Conservation (phyloP, 306 rosid genomes). For the Calophaca sinica region DNA sequence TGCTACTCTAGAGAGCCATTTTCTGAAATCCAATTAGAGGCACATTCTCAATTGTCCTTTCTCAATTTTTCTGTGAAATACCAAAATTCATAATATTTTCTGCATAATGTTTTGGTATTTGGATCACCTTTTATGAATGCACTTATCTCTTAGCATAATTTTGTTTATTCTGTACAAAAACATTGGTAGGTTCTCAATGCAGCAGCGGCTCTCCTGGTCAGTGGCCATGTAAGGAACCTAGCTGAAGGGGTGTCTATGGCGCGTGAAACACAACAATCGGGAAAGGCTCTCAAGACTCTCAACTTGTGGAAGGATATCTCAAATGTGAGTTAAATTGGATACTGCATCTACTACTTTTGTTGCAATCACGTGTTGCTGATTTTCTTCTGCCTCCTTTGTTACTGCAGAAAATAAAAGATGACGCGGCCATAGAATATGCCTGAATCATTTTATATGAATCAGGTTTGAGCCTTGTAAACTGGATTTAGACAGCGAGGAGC, state of each 20-base stretch:
- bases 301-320: constrained; percentile 67
- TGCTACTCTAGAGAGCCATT: constrained; percentile 25
- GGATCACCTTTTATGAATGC: constrained; percentile 7
- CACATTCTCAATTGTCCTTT: constrained; percentile 26
- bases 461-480: constrained; percentile 4
- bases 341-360: constrained; percentile 17
- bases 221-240: constrained; percentile 67
- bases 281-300: constrained; percentile 82
- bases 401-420: constrained; percentile 59
- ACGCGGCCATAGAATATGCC: constrained; percentile 26
- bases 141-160: constrained; percentile 25
- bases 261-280: constrained; percentile 77
- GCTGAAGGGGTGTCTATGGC: constrained; percentile 79
- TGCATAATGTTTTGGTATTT: constrained; percentile 6
- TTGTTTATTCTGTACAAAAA: constrained; percentile 27
- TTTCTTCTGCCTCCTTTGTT: constrained; percentile 11
- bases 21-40: constrained; percentile 32
- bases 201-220: constrained; percentile 82
- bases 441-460: constrained; percentile 25
- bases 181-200: constrained; percentile 78
- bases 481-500: constrained; percentile 33
- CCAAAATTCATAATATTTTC: constrained; percentile 16
- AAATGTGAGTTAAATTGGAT: constrained; percentile 58
- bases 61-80: not conserved
- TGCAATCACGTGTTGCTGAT: constrained; percentile 6